Conservation (phyloP, 2,329 filamentous ascomycete genomes). For the Neobulgaria alba region DNA sequence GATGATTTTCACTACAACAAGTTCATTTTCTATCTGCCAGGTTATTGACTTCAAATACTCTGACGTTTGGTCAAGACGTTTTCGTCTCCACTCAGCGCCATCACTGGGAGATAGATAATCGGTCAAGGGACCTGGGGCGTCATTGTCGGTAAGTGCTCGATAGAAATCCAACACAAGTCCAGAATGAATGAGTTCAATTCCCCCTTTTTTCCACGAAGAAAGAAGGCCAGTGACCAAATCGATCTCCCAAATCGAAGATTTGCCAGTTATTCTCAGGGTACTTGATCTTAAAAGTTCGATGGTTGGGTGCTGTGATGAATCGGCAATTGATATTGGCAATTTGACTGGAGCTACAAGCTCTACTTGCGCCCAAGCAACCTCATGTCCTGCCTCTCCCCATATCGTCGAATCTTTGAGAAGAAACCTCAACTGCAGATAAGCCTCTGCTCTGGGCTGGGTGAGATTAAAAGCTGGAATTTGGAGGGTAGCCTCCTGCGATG, state of each 20-base stretch:
- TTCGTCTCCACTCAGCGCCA: neutral
- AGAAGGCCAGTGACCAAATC: slow-evolving; percentile 27
- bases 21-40: slow-evolving; percentile 24
- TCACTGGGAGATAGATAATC: too few species aligned
- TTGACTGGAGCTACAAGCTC: slow-evolving; percentile 6
- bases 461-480: neutral
- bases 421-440: slow-evolving; percentile 21
- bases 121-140: too few species aligned
- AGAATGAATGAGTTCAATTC: neutral
- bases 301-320: neutral
- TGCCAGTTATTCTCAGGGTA: slow-evolving; percentile 26
- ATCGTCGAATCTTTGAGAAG: slow-evolving; percentile 33
- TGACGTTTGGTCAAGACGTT: slow-evolving; percentile 35
- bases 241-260: slow-evolving; percentile 34
- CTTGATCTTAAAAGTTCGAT: slow-evolving; percentile 11
- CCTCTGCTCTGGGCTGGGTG: neutral
- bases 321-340: slow-evolving; percentile 25
- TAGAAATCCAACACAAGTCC: slow-evolving; percentile 1
- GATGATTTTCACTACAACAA: slow-evolving; percentile 35
- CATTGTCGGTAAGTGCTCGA: slow-evolving; percentile 5
- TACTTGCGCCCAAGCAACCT: slow-evolving; percentile 45
- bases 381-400: slow-evolving; percentile 45
- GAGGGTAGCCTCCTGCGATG: neutral
- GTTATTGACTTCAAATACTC: slow-evolving; percentile 37
- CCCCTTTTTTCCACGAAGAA: neutral